Evolutionary conservation across 2,329 filamentous ascomycete species (phyloP).

Genomic region (Eurotiales sp.): DNA sequence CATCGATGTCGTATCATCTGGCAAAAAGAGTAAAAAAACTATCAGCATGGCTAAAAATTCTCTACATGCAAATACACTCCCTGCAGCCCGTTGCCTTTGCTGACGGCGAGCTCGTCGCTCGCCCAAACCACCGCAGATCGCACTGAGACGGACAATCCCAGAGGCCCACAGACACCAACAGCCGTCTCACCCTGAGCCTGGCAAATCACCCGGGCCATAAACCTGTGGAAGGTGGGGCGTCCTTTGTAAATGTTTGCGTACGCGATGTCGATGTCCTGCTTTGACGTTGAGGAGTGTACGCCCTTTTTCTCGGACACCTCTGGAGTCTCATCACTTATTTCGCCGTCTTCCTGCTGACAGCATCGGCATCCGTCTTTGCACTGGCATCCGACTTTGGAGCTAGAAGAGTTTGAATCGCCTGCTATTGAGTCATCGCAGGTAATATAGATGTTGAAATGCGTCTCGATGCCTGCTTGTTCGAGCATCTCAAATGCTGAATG

Average conservation of each 20-base stretch:
- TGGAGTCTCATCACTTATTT: neutral
- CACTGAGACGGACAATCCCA: neutral
- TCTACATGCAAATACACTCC: slow-evolving; percentile 1
- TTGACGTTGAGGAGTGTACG: neutral
- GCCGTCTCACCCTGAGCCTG: slow-evolving; percentile 1
- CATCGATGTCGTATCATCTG: too few relatives aligned
- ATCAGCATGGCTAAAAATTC: neutral
- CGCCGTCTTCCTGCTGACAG: neutral
- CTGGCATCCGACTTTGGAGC: neutral
- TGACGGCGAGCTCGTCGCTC: neutral
- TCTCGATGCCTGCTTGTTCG: neutral
- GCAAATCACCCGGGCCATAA: neutral
- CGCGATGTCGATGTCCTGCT: neutral
- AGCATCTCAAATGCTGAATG: neutral
- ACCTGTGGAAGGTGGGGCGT: neutral
- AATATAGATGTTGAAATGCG: neutral
- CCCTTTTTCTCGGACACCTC: neutral
- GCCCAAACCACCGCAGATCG: neutral
- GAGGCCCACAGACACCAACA: slow-evolving; percentile 1
- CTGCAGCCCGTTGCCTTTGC: neutral
- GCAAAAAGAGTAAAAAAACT: too few relatives aligned
- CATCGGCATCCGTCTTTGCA: neutral
- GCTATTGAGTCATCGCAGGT: neutral
- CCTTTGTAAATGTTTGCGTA: neutral
- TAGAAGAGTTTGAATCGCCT: neutral